Base-by-base conservation (phyloP, 2,329 filamentous ascomycete species). In the Sclerotinia sclerotiorum region DNA sequence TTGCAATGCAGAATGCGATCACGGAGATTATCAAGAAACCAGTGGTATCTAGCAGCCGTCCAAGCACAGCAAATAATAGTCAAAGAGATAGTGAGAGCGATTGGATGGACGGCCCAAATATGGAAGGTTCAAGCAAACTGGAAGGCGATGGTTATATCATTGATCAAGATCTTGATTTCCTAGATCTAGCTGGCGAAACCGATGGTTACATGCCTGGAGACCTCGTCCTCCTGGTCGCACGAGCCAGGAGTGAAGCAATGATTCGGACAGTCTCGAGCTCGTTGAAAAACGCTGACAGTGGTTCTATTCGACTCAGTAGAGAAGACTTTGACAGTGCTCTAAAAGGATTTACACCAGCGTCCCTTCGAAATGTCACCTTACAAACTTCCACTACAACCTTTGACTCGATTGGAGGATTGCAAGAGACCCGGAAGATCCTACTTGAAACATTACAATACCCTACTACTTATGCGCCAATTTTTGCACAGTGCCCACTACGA, bases 121-220 rank as follows among this genome's bases (percentile, higher is more conserved):
- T 85, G 56, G 77, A 76, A 58, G 80, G 80, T 48, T 75, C 78
- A 19, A 74, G 73, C 10, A 74, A 79, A 73, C 15, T 44, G 27
- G 57, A 32, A 32, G 78, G 76, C 66, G 85, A 86, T 65, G 90
- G 90, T 0, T 95, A 97, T 74, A 80, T 89, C 1, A 81, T 97
- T 7, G 90, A 93, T 69, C 81, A 87, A 0, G 86, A 90, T 61
- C 86, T 99, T 13, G 95, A 99, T 78, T 92, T 98, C 69, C 86
- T 98, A 11, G 94, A 98, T 71, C 85, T 99, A 68, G 93, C 96
- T 24, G 94, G 95, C 1, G 90, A 94, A 73, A 98, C 94, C 0
- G 95, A 99, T 77, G 95, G 95, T 0, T 99, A 98, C 77, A 97
- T 98, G 94, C 94, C 95, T 0, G 95, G 94, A 4, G 95, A 99